Conservation (phyloP, 495 filamentous ascomycete species). For the Rhizodiscina lignyota region DNA sequence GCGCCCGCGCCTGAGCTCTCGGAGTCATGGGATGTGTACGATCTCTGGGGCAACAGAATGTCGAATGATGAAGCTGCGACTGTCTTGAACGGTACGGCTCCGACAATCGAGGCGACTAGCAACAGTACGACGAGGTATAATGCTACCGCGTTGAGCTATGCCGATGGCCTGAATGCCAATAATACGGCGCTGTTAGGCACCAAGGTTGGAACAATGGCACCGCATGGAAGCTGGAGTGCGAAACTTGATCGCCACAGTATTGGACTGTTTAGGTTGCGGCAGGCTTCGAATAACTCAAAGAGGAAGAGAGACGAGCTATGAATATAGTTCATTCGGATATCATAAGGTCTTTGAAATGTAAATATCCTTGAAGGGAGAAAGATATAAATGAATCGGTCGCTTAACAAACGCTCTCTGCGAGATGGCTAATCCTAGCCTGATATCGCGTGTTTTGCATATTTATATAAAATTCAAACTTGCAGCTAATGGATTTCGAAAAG, state of each 20-base stretch:
- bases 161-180: slow-evolving; percentile 22
- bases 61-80: slow-evolving; percentile 23
- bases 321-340: too few species aligned
- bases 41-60: slow-evolving; percentile 43
- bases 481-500: too few species aligned
- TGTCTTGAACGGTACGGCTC: too few species aligned
- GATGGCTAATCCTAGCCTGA: too few species aligned
- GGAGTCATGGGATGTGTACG: slow-evolving; percentile 33
- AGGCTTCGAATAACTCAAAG: slow-evolving; percentile 9
- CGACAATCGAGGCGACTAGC: too few species aligned
- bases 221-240: slow-evolving; percentile 23
- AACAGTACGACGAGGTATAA: slow-evolving; percentile 24
- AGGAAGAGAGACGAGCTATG: slow-evolving; percentile 30
- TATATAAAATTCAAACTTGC: too few species aligned
- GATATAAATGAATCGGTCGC: too few species aligned
- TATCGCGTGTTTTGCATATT: too few species aligned
- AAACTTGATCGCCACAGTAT: slow-evolving; percentile 28
- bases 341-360: too few species aligned
- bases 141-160: slow-evolving; percentile 25
- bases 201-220: slow-evolving; percentile 23
- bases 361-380: too few species aligned
- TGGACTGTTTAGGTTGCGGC: slow-evolving; percentile 28
- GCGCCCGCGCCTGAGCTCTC: slow-evolving; percentile 20
- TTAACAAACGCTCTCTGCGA: too few species aligned
- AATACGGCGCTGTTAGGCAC: slow-evolving; percentile 25